Percentiles rank a stretch among this genome's conserved stretches.
Evolutionary conservation across 192 early-diverging fungal species (phyloP).

Genomic region (Kappamyces sp.): DNA sequence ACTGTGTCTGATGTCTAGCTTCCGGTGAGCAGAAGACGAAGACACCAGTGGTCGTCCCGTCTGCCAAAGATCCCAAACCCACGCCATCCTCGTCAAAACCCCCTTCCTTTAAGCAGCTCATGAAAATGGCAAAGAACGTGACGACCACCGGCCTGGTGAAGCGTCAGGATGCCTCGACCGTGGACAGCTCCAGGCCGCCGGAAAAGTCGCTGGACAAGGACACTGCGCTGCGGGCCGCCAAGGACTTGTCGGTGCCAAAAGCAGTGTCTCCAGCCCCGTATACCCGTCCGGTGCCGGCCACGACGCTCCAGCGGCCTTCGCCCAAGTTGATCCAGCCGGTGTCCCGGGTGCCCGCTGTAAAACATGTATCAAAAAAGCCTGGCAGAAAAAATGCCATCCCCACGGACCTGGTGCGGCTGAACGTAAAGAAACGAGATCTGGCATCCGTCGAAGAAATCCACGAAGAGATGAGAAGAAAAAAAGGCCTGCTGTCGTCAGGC

Average conservation of each 20-base stretch:
- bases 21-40: too few relatives aligned
- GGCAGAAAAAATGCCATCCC: not conserved
- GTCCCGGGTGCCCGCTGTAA: not conserved
- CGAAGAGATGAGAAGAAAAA: slow-evolving; percentile 4
- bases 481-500: not conserved
- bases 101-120: slow-evolving; percentile 13
- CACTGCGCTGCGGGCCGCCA: too few relatives aligned
- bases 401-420: slow-evolving; percentile 5
- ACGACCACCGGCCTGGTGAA: not conserved
- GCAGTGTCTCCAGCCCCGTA: too few relatives aligned
- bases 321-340: not conserved
- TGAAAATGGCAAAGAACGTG: slow-evolving; percentile 11
- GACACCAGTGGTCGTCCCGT: too few relatives aligned
- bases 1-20: too few relatives aligned
- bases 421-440: slow-evolving; percentile 12
- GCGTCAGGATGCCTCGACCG: not conserved
- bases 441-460: slow-evolving; percentile 12
- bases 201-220: too few relatives aligned
- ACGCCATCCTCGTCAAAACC: not conserved
- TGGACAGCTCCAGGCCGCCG: too few relatives aligned
- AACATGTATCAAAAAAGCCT: not conserved
- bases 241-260: too few relatives aligned
- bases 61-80: not conserved
- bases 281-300: too few relatives aligned
- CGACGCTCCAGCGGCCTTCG: too few relatives aligned